Evolutionary conservation across 1,139 yeast species (phyloP), one percentile per base, ranked within the genome.

Genomic region (Debaryomycetaceae sp.): DNA sequence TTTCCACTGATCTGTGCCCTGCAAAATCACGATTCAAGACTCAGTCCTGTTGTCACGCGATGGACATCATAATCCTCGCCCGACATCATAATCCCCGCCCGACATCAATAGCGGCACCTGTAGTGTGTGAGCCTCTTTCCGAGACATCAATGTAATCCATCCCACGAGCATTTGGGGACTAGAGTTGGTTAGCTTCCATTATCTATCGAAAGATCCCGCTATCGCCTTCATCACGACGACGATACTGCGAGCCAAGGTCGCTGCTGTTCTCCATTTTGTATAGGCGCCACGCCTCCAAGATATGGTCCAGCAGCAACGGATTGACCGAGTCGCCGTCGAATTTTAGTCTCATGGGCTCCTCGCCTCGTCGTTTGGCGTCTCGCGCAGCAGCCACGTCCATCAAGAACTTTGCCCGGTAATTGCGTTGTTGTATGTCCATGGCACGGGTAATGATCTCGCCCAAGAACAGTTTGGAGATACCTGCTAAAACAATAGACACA

Each of bases 391-490:
- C 65, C 4, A 63, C 54, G 31, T 60, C 68, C 24, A 41, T 27
- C 2, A 58, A 50, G 22, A 64, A 45, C 34, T 53, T 53, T 1
- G 65, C 69, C 40, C 70, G 68, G 33, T 67, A 55, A 41, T 73
- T 73, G 32, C 70, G 55, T 32, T 67, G 60, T 42, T 76, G 79
- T 1, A 79, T 73, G 33, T 74, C 81, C 36, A 79, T 64, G 0
- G 95, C 94, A 43, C 73, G 65, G 35, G 90, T 93, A 15, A 87
- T 78, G 6, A 87, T 68, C 41, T 90, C 96, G 8, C 95, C 94
- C 11, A 86, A 68, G 49, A 82, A 80, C 47, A 83, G 82, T 48
- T 87, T 87, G 3, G 94, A 79, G 32, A 86, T 69, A 51, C 96
- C 95, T 6, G 92, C 85, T 29, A 87, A 55, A 4, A 86, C 77